A percentile compares a stretch with the other conserved stretches of the same genome.
Conservation (phyloP, 805 yeast species). For the Candida easanensis region DNA sequence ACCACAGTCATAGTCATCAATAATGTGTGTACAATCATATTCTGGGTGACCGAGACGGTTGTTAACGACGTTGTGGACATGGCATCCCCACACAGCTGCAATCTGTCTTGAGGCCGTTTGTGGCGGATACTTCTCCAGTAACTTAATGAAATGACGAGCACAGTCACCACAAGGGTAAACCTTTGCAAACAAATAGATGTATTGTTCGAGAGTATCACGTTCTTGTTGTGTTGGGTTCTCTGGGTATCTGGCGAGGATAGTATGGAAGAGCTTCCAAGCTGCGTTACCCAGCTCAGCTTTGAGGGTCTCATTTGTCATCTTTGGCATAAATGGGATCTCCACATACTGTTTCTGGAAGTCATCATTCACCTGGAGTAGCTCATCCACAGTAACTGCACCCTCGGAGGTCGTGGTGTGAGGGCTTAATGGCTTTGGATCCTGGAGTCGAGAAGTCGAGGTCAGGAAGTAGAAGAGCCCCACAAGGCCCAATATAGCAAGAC, state of each 20-base stretch:
- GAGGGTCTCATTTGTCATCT: constrained; percentile 83
- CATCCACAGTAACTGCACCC: background rate
- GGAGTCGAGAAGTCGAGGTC: constrained; percentile 15
- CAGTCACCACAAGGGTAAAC: constrained; percentile 98
- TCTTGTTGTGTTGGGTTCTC: constrained; percentile 70
- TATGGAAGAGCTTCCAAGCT: constrained; percentile 89
- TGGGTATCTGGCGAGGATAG: constrained; percentile 89
- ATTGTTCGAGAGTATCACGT: constrained; percentile 57
- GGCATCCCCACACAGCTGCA: constrained; percentile 97
- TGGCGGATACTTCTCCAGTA: constrained; percentile 76
- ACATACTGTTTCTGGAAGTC: background rate
- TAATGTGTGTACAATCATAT: constrained; percentile 81
- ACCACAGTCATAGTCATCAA: constrained; percentile 95
- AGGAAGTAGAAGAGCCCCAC: constrained; percentile 18
- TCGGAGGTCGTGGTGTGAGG: constrained; percentile 30
- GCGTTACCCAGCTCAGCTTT: constrained; percentile 87
- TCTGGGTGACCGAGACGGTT: constrained; percentile 60
- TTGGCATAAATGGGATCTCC: constrained; percentile 64
- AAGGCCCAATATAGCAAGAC: constrained; percentile 13
- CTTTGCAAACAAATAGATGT: constrained; percentile 75
- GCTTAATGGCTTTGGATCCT: constrained; percentile 27
- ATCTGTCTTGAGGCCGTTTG: constrained; percentile 71
- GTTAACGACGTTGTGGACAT: constrained; percentile 85
- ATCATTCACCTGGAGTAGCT: background rate
- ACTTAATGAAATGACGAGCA: constrained; percentile 80